Conservation (phyloP, 805 yeast genomes). For the Candida ulmi region DNA sequence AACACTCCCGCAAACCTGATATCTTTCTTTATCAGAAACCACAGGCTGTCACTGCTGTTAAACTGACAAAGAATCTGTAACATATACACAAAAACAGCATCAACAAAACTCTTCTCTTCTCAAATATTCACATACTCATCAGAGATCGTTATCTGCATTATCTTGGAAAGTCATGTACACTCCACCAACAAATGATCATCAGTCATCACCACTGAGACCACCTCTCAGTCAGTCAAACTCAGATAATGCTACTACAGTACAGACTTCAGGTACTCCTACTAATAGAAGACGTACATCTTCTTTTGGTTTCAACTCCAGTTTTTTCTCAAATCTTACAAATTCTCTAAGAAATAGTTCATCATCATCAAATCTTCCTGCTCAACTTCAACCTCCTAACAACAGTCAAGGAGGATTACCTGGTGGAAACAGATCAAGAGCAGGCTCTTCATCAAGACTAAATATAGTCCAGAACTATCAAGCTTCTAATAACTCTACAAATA, state of each 20-base stretch:
- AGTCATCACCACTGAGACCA: slow-evolving; percentile 4
- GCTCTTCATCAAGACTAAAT: slow-evolving; percentile 20
- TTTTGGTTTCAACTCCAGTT: slow-evolving; percentile 21
- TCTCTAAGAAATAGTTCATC: slow-evolving; percentile 20
- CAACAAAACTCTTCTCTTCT: too few species aligned
- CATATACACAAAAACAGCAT: too few species aligned
- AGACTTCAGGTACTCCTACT: background rate
- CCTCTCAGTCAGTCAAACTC: slow-evolving; percentile 1
- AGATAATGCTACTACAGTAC: background rate
- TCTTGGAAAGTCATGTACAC: background rate
- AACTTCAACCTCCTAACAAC: background rate
- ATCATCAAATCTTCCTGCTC: slow-evolving; percentile 14
- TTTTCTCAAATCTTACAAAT: slow-evolving; percentile 21
- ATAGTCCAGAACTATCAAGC: slow-evolving; percentile 7
- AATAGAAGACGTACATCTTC: slow-evolving; percentile 23
- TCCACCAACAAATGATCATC: background rate
- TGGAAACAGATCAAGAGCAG: slow-evolving; percentile 20
- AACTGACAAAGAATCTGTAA: too few species aligned
- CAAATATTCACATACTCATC: too few species aligned
- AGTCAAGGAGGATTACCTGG: too few species aligned
- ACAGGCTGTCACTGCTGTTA: too few species aligned
- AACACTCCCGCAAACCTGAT: too few species aligned
- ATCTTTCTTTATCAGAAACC: too few species aligned
- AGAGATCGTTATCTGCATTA: too few species aligned
- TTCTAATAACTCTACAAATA: background rate